Conservation (phyloP, 2,329 filamentous ascomycete species). For the Fusarium xyrophilum region DNA sequence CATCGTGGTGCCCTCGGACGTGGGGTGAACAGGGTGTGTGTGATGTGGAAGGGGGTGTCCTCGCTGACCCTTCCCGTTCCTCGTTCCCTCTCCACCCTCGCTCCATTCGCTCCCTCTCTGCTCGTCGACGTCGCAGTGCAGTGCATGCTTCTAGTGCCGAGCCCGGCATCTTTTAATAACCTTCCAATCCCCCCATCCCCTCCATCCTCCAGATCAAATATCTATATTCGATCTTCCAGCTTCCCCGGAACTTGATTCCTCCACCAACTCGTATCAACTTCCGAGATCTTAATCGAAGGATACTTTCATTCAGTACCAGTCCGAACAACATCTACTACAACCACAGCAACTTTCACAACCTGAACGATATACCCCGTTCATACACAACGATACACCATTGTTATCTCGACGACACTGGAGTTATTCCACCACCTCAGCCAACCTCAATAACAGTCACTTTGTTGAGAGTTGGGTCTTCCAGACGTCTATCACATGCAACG, state of each 20-base stretch:
- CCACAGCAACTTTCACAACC: neutral
- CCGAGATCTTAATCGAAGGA: slow-evolving; percentile 6
- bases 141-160: slow-evolving; percentile 41
- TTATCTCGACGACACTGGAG: slow-evolving; percentile 18
- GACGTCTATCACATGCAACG: slow-evolving; percentile 73
- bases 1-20: slow-evolving; percentile 19
- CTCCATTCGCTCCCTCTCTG: slow-evolving; percentile 35
- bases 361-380: neutral
- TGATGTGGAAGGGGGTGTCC: neutral
- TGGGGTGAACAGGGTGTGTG: slow-evolving; percentile 25
- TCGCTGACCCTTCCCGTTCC: slow-evolving; percentile 28
- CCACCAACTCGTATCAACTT: slow-evolving; percentile 25
- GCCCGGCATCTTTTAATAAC: slow-evolving; percentile 46
- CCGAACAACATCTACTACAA: neutral
- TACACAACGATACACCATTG: slow-evolving; percentile 9
- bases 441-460: slow-evolving; percentile 16
- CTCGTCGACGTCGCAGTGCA: slow-evolving; percentile 32
- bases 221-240: slow-evolving; percentile 37
- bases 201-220: slow-evolving; percentile 41
- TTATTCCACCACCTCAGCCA: neutral
- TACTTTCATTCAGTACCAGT: slow-evolving; percentile 1
- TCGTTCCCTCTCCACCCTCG: slow-evolving; percentile 35
- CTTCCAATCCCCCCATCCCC: slow-evolving; percentile 42
- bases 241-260: slow-evolving; percentile 36
- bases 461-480: slow-evolving; percentile 32